A percentile compares a stretch with the other conserved stretches of the same genome.
These are phyloP conservation scores for Colletotrichum brevisporum DNA, from an alignment of 2,329 filamentous ascomycete species.

Conservation along the genomic window DNA sequence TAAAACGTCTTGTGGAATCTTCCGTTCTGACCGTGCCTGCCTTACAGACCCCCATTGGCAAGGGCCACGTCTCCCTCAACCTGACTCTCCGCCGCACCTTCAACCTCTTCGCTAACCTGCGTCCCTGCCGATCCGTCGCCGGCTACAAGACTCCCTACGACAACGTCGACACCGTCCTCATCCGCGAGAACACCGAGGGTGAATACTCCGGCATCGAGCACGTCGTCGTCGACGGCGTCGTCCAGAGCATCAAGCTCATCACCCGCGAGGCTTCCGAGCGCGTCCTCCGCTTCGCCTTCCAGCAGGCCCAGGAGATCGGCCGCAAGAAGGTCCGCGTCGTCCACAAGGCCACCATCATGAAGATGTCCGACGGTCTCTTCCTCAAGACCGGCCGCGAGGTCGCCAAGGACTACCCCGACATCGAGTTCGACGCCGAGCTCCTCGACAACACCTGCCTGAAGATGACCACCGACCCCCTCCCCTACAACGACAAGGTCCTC, in stretches of 20 bases:
- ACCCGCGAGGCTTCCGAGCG: slow-evolving; percentile 95
- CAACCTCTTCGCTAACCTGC: slow-evolving; percentile 99
- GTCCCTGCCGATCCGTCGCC: slow-evolving; percentile 95
- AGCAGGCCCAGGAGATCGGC: slow-evolving; percentile 94
- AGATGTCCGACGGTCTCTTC: slow-evolving; percentile 99
- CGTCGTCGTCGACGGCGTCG: slow-evolving; percentile 96
- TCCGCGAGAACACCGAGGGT: slow-evolving; percentile 99
- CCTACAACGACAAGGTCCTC: slow-evolving; percentile 99
- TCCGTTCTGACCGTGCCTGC: too few species aligned
- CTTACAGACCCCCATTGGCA: slow-evolving; percentile 72
- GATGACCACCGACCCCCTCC: slow-evolving; percentile 95
- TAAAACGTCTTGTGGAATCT: too few species aligned
- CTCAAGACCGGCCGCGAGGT: slow-evolving; percentile 87
- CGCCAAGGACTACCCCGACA: slow-evolving; percentile 93
- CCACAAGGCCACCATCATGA: slow-evolving; percentile 99
- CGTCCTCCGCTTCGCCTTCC: slow-evolving; percentile 97
- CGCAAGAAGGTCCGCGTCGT: slow-evolving; percentile 97
- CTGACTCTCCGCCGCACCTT: slow-evolving; percentile 98
- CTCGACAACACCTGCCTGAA: slow-evolving; percentile 99
- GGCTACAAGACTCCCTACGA: slow-evolving; percentile 99
- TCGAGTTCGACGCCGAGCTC: slow-evolving; percentile 97
- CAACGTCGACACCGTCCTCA: slow-evolving; percentile 95
- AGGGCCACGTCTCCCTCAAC: slow-evolving; percentile 99
- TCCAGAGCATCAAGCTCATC: slow-evolving; percentile 99
- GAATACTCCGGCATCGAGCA: slow-evolving; percentile 99